Base-by-base conservation (phyloP, 345 rosid genomes). In the Citrus glauca region DNA sequence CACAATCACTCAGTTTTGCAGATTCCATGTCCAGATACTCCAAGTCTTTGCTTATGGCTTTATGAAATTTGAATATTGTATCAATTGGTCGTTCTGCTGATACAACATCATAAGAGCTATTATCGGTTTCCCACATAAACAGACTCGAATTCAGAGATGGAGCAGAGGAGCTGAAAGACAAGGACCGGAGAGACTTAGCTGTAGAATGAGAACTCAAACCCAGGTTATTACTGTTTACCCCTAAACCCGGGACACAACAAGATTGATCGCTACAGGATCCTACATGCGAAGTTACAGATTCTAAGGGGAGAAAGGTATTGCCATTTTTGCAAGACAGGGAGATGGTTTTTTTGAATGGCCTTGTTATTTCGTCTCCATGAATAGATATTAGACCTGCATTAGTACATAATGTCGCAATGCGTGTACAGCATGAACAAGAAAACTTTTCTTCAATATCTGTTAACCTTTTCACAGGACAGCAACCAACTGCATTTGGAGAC, bases 1-100 rank as follows among this genome's bases (percentile, higher is more conserved):
- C 88, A 78, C 97, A 93, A 79, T 89, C 89, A 42, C 76, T 79
- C 17, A 91, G 94, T 90, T 88, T 94, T 83, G 90, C 94, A 82
- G 95, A 93, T 87, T 93, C 95, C 61, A 90, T 87, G 85, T 94
- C 98, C 56, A 94, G 87, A 86, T 89, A 89, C 83, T 92, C 98
- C 82, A 94, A 88, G 87, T 94, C 96, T 87, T 94, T 94, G 76
- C 93, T 79, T 67, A 94, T 94, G 72, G 97, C 97, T 84, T 91
- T 94, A 79, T 94, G 98, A 86, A 94, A 92, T 74, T 94, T 94
- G 80, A 94, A 94, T 79, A 94, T 90, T 5, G 90, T 94, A 83
- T 93, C 98, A 82, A 94, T 93, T 32, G 98, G 98, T 57, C 97
- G 87, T 81, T 79, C 90, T 22, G 82, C 80, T 60, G 74, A 81